These are phyloP conservation scores for Bidens hawaiensis DNA, from an alignment of 140 eudicot species.

Conservation along the genomic window DNA sequence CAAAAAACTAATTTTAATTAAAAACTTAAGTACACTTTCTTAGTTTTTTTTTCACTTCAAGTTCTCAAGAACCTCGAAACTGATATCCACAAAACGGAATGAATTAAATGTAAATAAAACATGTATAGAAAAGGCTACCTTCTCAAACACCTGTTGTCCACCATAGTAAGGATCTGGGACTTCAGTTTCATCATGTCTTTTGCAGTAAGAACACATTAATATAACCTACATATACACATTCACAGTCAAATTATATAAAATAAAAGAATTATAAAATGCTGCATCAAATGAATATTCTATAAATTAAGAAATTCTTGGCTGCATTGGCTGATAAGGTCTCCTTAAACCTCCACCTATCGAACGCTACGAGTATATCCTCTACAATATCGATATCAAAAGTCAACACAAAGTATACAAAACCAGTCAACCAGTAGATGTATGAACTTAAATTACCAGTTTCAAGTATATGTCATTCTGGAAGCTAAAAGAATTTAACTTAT, in stretches of 20 bases:
- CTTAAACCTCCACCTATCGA: conserved; percentile 74
- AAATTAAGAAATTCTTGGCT: conserved; percentile 54
- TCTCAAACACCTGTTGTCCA: conserved; percentile 92
- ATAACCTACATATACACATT: conserved; percentile 49
- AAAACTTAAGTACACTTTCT: background rate
- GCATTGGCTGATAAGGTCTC: conserved; percentile 72
- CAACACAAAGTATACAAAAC: conserved; percentile 5
- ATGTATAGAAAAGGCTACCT: conserved; percentile 47
- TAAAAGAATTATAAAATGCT: background rate
- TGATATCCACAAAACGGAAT: background rate
- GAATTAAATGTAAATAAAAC: background rate
- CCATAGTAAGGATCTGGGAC: conserved; percentile 99
- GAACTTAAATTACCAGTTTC: background rate
- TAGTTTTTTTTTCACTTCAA: background rate
- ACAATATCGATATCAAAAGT: conserved; percentile 13
- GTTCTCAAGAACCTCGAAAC: conserved; percentile 9
- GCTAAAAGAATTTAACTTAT: no score
- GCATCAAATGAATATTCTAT: background rate
- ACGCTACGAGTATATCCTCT: conserved; percentile 82
- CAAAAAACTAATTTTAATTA: background rate
- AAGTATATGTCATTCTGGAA: background rate
- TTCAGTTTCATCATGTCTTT: conserved; percentile 78
- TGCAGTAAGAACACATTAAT: conserved; percentile 93
- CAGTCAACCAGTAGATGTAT: background rate
- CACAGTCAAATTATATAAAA: conserved; percentile 2